Conservation (phyloP, 116 monocot genomes). For the Iris pallida region DNA sequence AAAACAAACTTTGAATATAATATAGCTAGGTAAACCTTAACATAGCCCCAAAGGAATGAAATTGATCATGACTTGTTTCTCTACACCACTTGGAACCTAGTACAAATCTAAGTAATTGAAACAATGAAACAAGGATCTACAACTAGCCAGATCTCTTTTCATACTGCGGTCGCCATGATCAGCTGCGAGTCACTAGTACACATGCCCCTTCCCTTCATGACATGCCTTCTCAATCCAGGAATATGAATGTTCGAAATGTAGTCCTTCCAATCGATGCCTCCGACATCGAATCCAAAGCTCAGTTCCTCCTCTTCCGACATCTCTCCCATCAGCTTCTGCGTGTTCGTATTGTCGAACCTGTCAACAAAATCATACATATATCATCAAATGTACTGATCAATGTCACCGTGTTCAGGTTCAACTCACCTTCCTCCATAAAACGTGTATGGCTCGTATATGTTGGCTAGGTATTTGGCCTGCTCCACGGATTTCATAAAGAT, state of each 20-base stretch:
- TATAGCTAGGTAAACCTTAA: too few relatives aligned
- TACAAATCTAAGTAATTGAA: too few relatives aligned
- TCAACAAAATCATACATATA: background rate
- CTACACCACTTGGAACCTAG: too few relatives aligned
- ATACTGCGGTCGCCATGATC: slow-evolving; percentile 10
- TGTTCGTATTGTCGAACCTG: slow-evolving; percentile 87
- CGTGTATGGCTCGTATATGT: slow-evolving; percentile 76
- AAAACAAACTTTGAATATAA: too few relatives aligned
- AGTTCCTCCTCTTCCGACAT: slow-evolving; percentile 75
- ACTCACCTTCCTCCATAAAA: slow-evolving; percentile 84
- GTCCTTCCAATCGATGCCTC: slow-evolving; percentile 65
- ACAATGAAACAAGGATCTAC: too few relatives aligned
- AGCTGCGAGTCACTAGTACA: slow-evolving; percentile 10
- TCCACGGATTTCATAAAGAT: slow-evolving; percentile 54
- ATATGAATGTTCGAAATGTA: slow-evolving; percentile 82
- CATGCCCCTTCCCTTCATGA: slow-evolving; percentile 79
- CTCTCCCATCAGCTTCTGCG: slow-evolving; percentile 45
- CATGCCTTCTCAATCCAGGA: slow-evolving; percentile 80
- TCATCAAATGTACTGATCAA: background rate
- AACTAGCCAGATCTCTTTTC: slow-evolving; percentile 3
- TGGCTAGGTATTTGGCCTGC: slow-evolving; percentile 69
- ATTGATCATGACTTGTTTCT: too few relatives aligned
- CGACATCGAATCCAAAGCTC: slow-evolving; percentile 64
- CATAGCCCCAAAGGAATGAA: too few relatives aligned
- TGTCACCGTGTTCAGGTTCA: too few relatives aligned